Percentiles rank a stretch among this genome's conserved stretches.
Evolutionary conservation across 441 rosid species (phyloP).

Genomic region (Populus hybrid): DNA sequence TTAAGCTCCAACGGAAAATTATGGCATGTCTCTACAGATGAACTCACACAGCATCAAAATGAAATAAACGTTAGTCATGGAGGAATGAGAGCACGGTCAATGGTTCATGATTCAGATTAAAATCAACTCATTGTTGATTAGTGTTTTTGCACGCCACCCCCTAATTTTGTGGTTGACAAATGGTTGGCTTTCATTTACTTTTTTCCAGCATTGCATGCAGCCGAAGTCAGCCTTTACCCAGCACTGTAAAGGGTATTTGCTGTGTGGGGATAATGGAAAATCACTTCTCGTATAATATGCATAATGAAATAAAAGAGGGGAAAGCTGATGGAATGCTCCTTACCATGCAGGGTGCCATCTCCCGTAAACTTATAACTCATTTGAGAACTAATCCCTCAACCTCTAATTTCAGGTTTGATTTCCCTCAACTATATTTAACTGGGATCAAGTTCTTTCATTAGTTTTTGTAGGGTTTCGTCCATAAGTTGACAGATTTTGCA

Average conservation of each 20-base stretch:
- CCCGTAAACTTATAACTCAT: neutral
- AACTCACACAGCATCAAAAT: neutral
- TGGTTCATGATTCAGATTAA: neutral
- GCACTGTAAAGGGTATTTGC: neutral
- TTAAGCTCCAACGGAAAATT: neutral
- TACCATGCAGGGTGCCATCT: neutral
- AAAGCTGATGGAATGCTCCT: neutral
- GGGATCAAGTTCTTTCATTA: neutral
- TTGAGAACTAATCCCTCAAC: neutral
- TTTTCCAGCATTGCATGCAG: neutral
- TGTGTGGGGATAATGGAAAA: neutral
- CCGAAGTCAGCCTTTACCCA: neutral
- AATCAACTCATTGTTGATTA: neutral
- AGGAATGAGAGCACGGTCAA: neutral
- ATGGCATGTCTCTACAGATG: neutral
- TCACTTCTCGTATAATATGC: neutral
- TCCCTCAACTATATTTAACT: neutral
- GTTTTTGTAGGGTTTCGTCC: neutral
- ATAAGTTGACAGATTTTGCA: neutral
- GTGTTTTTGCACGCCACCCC: neutral
- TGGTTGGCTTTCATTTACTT: neutral
- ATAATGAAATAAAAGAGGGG: neutral
- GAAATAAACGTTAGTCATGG: neutral
- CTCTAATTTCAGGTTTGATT: neutral
- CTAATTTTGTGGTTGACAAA: neutral